Evolutionary conservation across 495 filamentous ascomycete species (phyloP).

Genomic region (Mytilinidion resinicola): DNA sequence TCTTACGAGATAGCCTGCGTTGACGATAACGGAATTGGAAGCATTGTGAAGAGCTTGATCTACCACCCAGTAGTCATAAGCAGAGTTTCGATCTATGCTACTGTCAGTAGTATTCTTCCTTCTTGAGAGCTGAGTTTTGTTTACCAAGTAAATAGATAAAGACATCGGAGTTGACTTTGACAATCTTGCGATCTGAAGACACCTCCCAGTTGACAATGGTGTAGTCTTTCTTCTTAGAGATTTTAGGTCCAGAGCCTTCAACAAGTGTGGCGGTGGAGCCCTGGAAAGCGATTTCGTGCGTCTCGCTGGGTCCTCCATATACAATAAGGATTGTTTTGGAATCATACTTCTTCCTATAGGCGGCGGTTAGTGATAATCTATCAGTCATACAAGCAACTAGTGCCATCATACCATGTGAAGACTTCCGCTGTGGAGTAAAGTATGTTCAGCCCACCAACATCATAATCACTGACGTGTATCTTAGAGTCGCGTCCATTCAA

Average conservation of each 20-base stretch:
- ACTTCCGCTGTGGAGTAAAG: conserved; percentile 68
- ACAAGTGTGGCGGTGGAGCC: conserved; percentile 36
- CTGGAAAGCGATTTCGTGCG: conserved; percentile 59
- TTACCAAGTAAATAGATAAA: conserved; percentile 47
- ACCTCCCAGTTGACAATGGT: conserved; percentile 53
- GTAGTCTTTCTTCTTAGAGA: conserved; percentile 33
- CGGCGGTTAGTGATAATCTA: neutral
- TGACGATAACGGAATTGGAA: conserved; percentile 46
- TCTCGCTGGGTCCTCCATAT: conserved; percentile 64
- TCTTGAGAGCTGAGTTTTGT: neutral
- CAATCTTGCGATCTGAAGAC: conserved; percentile 45
- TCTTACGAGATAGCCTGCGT: conserved; percentile 71
- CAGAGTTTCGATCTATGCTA: conserved; percentile 56
- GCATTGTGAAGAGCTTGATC: conserved; percentile 38
- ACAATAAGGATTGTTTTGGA: conserved; percentile 57
- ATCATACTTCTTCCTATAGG: conserved; percentile 45
- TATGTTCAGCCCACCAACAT: conserved; percentile 55
- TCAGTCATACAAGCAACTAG: neutral
- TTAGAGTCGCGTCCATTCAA: conserved; percentile 71
- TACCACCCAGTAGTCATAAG: conserved; percentile 69
- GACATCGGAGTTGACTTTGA: conserved; percentile 48
- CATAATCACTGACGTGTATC: conserved; percentile 67
- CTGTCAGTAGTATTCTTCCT: neutral
- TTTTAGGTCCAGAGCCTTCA: conserved; percentile 47
- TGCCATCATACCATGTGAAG: conserved; percentile 10